Conservation (phyloP, 257 asterid species). For the Apocynum venetum region DNA sequence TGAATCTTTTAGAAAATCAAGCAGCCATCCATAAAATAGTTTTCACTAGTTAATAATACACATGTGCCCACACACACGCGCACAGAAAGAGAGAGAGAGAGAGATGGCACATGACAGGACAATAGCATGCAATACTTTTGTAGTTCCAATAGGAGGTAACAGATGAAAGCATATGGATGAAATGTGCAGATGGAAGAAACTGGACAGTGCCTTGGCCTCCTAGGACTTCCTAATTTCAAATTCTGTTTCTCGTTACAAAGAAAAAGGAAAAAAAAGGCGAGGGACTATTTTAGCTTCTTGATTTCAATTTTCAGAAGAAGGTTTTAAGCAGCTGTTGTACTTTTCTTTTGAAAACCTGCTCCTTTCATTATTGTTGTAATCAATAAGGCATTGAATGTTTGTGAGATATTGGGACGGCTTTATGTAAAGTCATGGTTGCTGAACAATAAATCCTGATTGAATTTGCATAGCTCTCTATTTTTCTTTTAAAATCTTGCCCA, state of each 20-base stretch:
- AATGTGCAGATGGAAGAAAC: not conserved
- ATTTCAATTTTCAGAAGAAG: not conserved
- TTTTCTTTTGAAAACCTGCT: not conserved
- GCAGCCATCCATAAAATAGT: not conserved
- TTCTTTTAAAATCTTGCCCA: not conserved
- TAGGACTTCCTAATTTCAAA: not conserved
- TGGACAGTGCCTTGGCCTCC: not conserved
- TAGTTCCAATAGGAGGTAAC: not conserved
- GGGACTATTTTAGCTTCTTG: not conserved
- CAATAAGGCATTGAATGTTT: not conserved
- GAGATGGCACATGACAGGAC: not conserved
- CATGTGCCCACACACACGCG: not conserved
- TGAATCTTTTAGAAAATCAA: not conserved
- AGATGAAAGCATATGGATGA: not conserved
- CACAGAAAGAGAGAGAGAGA: not conserved
- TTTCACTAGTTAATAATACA: not conserved
- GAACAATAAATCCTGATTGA: not conserved
- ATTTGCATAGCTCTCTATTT: not conserved
- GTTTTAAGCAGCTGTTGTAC: not conserved
- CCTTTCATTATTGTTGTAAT: not conserved
- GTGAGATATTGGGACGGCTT: not conserved
- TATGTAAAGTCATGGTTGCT: not conserved
- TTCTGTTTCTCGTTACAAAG: not conserved
- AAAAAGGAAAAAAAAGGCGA: not conserved
- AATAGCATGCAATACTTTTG: not conserved